Base-by-base conservation (phyloP, 1,284 basidiomycete species). In the Xerocomus nothofagi region DNA sequence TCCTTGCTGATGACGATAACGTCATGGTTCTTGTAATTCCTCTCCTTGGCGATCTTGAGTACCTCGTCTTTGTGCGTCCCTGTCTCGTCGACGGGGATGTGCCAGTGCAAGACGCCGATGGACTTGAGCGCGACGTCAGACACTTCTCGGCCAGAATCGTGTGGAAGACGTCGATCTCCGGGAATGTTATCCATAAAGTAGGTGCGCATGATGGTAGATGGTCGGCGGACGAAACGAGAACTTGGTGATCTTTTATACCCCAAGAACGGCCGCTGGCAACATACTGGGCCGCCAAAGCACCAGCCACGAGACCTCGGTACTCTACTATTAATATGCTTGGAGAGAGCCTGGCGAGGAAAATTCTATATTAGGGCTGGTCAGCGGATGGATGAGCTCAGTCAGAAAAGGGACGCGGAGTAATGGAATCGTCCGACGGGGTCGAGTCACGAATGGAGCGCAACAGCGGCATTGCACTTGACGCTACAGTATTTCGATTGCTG, bases 141-240 rank as follows among this genome's bases (percentile, higher is more conserved):
- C 27, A 86, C 81, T 1, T 73, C 68, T 43, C 67, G 67, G 11
- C 78, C 79, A 1, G 85, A 72, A 63, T 91, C 82, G 65, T 94
- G 91, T 0, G 79, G 78, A 15, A 87, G 78, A 40, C 86, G 81
- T 62, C 88, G 88, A 71, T 91, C 88, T 39, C 83, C 87, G 47
- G 82, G 79, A 33, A 83, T 50, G 65, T 89, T 81, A 71, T 91
- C 88, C 67, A 77, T 89, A 71, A 87, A 84, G 76, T 91, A 91
- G 8, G 88, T 86, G 50, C 79, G 80, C 88, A 91, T 91, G 30
- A 18, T 18, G 12, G 27, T 12, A 32, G 30, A 18, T 18, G 12
- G 27, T 12, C 23, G 8, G 29, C 11, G 2, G n/a, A 18, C n/a
- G 33, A 18, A 18, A 9, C 17, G 24, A 29, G 29, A 24, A 30